phyloP scores from a whole-genome alignment of 148 eudicot genomes.

The Vaccinium myrtillus region DNA sequence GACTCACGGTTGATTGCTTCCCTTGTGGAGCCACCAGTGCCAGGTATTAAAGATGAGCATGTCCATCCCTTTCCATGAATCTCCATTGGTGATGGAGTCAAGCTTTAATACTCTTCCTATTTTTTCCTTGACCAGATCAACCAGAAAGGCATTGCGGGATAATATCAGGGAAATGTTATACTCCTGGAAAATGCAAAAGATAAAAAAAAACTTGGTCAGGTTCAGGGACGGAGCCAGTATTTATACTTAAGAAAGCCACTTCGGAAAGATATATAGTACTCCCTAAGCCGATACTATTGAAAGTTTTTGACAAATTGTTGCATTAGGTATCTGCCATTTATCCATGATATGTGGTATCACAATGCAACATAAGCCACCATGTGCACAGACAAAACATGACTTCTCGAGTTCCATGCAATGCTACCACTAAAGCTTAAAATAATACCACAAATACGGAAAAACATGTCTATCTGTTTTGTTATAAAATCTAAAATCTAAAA shows the following conservation, averaged over 20 bases:
- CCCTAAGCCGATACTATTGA: too few relatives aligned
- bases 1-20: conserved; percentile 40
- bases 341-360: too few relatives aligned
- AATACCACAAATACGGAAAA: too few relatives aligned
- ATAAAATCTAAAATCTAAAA: too few relatives aligned
- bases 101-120: conserved; percentile 46
- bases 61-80: conserved; percentile 57
- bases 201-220: not conserved
- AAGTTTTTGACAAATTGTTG: too few relatives aligned
- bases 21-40: conserved; percentile 76
- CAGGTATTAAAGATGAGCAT: conserved; percentile 59
- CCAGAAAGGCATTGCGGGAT: conserved; percentile 34
- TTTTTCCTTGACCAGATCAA: conserved; percentile 43
- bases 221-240: not conserved
- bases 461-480: too few relatives aligned
- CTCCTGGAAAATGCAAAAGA: conserved; percentile 17
- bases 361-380: too few relatives aligned
- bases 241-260: not conserved
- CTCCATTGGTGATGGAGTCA: conserved; percentile 45
- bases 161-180: conserved; percentile 29
- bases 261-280: not conserved
- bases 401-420: too few relatives aligned
- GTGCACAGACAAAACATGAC: too few relatives aligned
- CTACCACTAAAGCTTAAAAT: too few relatives aligned
- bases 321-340: too few relatives aligned